A percentile compares a stretch with the other conserved stretches of the same genome.
Conservation (phyloP, 2,329 filamentous ascomycete species). For the Xylaria hypoxylon region DNA sequence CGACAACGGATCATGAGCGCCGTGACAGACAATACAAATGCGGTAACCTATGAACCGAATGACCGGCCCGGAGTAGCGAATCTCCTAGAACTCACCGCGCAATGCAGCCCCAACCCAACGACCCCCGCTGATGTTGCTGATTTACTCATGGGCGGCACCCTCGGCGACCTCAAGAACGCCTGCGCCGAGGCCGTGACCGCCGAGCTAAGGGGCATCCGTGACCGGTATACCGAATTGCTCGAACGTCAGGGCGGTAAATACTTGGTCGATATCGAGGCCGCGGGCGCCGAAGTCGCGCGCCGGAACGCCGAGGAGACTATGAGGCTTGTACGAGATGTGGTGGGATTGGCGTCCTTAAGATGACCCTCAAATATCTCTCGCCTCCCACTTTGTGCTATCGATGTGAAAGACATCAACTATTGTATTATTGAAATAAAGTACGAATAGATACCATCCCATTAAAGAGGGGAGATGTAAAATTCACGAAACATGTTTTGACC, state of each 20-base stretch:
- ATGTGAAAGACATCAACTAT: slow-evolving; percentile 14
- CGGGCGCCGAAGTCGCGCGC: slow-evolving; percentile 71
- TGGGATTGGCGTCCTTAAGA: slow-evolving; percentile 58
- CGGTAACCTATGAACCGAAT: slow-evolving; percentile 77
- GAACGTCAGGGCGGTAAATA: slow-evolving; percentile 59
- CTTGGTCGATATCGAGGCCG: slow-evolving; percentile 67
- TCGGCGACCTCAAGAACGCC: slow-evolving; percentile 72
- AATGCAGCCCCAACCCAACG: slow-evolving; percentile 64
- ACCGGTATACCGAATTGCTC: slow-evolving; percentile 61
- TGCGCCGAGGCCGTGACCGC: slow-evolving; percentile 69
- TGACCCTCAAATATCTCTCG: not conserved
- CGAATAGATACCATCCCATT: not conserved
- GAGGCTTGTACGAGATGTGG: slow-evolving; percentile 62
- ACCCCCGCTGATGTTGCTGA: slow-evolving; percentile 52
- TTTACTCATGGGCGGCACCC: slow-evolving; percentile 54
- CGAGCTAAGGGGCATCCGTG: slow-evolving; percentile 63
- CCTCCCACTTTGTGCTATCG: not conserved
- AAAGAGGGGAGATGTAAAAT: not conserved
- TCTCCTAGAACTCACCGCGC: slow-evolving; percentile 81
- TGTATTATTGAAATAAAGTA: slow-evolving; percentile 15
- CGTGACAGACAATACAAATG: slow-evolving; percentile 77
- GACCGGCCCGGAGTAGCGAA: slow-evolving; percentile 87
- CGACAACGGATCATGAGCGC: slow-evolving; percentile 76
- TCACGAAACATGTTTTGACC: not conserved
- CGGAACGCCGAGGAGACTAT: slow-evolving; percentile 70